phyloP scores from a whole-genome alignment of 2,329 filamentous ascomycete species.

The Aspergillus ibericus region DNA sequence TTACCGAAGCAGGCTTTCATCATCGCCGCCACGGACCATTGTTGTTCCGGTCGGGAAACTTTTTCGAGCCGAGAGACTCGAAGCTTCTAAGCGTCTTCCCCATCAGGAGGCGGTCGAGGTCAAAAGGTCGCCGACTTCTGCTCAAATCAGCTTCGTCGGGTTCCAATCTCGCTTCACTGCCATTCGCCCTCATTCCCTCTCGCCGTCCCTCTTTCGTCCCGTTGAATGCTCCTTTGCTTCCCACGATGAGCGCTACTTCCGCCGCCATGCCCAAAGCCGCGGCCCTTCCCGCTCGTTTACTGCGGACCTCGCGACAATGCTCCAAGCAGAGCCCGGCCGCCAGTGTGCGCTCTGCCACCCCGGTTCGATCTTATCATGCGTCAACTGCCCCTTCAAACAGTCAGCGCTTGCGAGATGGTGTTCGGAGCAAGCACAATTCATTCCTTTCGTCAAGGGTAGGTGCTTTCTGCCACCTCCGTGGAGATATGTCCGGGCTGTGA shows the following conservation, averaged over 20 bases:
- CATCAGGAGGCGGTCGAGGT: conserved; percentile 22
- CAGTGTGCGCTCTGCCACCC: conserved; percentile 32
- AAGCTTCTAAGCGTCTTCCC: conserved; percentile 30
- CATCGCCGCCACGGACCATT: conserved; percentile 30
- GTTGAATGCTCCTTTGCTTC: conserved; percentile 18
- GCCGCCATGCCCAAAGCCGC: conserved; percentile 45
- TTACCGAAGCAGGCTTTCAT: conserved; percentile 36
- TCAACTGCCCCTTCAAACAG: conserved; percentile 26
- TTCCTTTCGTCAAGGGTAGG: conserved; percentile 34
- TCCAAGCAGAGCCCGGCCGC: conserved; percentile 34
- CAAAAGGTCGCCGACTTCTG: conserved; percentile 4
- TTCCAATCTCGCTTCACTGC: not conserved
- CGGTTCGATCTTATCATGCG: conserved; percentile 40
- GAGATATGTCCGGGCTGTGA: not conserved
- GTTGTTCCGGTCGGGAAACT: conserved; percentile 36
- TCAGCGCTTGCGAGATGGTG: conserved; percentile 28
- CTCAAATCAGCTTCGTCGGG: conserved; percentile 2
- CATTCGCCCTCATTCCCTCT: not conserved
- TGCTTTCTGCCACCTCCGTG: conserved; percentile 1
- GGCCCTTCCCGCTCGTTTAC: conserved; percentile 43
- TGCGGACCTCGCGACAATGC: conserved; percentile 43
- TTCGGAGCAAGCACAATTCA: conserved; percentile 26
- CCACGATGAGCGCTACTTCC: conserved; percentile 42
- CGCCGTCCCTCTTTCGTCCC: not conserved
- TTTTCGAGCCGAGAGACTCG: conserved; percentile 33